Percentiles rank a stretch among this genome's conserved stretches.
These are phyloP conservation scores for Linum lewisii DNA, from an alignment of 345 rosid species.

Conservation along the genomic window DNA sequence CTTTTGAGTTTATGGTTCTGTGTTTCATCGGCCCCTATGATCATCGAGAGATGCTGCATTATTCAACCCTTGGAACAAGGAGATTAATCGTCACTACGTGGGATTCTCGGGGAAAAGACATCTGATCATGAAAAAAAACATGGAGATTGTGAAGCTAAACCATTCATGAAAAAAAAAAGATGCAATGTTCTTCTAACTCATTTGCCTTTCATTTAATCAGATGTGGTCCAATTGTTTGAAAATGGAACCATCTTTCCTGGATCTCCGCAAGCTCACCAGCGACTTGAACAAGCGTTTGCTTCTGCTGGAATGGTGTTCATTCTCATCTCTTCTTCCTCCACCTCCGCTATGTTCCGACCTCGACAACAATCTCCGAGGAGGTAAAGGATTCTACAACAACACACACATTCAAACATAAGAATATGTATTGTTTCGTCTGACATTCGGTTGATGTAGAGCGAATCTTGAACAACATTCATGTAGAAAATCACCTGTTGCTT, in stretches of 20 bases:
- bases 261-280: not conserved
- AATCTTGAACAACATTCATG: no score
- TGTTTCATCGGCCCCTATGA: no score
- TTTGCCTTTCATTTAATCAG: not conserved
- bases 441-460: no score
- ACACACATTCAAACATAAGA: not conserved
- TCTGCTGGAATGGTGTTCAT: not conserved
- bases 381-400: not conserved
- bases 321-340: not conserved
- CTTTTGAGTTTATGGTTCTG: no score
- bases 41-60: no score
- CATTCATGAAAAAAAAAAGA: not conserved
- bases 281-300: not conserved
- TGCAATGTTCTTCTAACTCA: not conserved
- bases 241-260: not conserved
- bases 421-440: no score
- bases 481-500: not conserved
- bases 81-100: no score
- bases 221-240: not conserved
- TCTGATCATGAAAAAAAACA: no score
- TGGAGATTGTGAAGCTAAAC: not conserved
- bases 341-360: not conserved
- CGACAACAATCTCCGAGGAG: not conserved
- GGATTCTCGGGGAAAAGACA: no score
- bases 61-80: no score